Base-by-base conservation (phyloP, 306 rosid genomes). In the Ziziphus jujuba region DNA sequence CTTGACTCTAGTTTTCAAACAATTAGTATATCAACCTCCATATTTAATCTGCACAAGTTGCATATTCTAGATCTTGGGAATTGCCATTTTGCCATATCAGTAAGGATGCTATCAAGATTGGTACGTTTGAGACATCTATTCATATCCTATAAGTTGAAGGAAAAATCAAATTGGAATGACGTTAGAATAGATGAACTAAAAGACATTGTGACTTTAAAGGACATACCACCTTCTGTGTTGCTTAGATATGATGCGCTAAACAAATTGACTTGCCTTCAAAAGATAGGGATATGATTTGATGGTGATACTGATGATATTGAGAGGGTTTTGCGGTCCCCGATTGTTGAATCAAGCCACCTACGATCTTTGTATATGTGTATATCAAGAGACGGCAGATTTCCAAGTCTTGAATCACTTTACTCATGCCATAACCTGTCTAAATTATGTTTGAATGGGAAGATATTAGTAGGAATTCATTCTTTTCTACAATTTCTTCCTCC, bases 1-100 rank as follows among this genome's bases (percentile, higher is more conserved):
- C 63, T 84, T 13, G 59, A 40, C 72, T 44, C 55, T 44, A 72
- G 77, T n/a, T 53, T 49, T 5, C 63, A 70, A 19, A 67, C 8
- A 36, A 36, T 55, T 13, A 2, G 28, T 44, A 7, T 83, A 15
- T 86, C 88, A 17, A 22, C 71, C 24, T 67, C 84, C 33, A 22
- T 76, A 15, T 76, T 79, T 7, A 83, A 86, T 44, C 76, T 83
- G 82, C 34, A 73, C 61, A 56, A 65, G 45, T 70, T 86, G 77
- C 81, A 78, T 54, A 76, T 77, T 17, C 68, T 86, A 13, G 75
- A 83, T 73, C 54, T 49, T 49, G 20, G 9, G 19, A 8, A 2
- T 49, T 15, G n/a, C 52, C 2, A 1, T 12, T 7, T 5, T 6
- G 19, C 16, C n/a, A 14, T 10, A 20, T 13, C 24, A n/a, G 0